Conservation (phyloP, 2,329 filamentous ascomycete genomes). For the Talaromyces sp. region DNA sequence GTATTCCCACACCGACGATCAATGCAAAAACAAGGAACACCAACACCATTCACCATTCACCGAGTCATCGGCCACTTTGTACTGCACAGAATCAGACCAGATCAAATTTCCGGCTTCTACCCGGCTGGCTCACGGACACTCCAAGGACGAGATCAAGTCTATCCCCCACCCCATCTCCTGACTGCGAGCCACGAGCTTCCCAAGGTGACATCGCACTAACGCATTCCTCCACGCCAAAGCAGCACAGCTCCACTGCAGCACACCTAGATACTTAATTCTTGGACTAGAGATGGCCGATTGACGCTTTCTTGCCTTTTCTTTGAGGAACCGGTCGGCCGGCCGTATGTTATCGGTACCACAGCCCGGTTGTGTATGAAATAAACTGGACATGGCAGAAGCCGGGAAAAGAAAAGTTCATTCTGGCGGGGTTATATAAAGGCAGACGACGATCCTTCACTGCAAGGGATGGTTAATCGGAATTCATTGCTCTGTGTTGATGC, state of each 20-base stretch:
- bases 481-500: background rate
- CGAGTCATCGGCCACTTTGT: background rate
- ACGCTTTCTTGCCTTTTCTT: background rate
- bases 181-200: background rate
- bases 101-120: slow-evolving; percentile 6
- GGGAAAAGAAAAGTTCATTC: background rate
- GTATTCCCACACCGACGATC: background rate
- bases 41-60: background rate
- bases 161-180: background rate
- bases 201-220: slow-evolving; percentile 10
- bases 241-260: background rate
- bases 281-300: background rate
- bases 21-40: background rate
- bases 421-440: slow-evolving; percentile 1
- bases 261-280: background rate
- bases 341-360: background rate
- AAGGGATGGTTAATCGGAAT: background rate
- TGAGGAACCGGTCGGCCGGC: background rate
- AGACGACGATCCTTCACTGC: background rate
- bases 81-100: background rate
- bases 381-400: slow-evolving; percentile 5
- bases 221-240: background rate
- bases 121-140: background rate
- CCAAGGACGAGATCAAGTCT: background rate
- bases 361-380: background rate